Conservation (phyloP, 306 rosid species). For the Prunus mume region DNA sequence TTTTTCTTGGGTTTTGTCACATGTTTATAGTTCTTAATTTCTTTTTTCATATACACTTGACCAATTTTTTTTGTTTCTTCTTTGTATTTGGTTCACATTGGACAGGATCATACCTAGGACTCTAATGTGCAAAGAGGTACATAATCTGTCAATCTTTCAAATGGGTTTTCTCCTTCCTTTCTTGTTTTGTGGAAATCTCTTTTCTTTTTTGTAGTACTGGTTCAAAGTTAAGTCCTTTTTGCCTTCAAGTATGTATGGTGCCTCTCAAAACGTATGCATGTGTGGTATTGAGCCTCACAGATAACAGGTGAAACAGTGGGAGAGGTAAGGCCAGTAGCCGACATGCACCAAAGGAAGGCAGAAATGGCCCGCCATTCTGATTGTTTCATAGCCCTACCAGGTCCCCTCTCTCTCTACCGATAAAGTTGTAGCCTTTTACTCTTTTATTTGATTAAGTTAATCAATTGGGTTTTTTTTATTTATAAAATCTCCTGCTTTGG, state of each 20-base stretch:
- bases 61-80: not conserved
- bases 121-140: constrained; percentile 46
- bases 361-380: constrained; percentile 71
- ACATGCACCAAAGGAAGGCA: constrained; percentile 68
- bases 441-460: not conserved
- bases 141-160: not conserved
- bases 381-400: constrained; percentile 62
- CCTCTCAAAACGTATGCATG: not conserved
- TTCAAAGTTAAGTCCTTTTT: constrained; percentile 3
- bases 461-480: not conserved
- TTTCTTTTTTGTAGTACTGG: not conserved
- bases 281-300: constrained; percentile 32
- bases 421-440: not conserved
- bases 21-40: not conserved
- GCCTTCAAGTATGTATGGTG: not conserved
- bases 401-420: constrained; percentile 21
- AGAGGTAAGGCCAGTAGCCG: constrained; percentile 50
- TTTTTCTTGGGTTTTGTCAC: constrained; percentile 1
- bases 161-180: constrained; percentile 1
- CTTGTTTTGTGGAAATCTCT: not conserved
- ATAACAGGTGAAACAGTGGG: constrained; percentile 61
- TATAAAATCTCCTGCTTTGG: not conserved
- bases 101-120: constrained; percentile 53
- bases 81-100: not conserved
- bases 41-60: not conserved